These are phyloP conservation scores for Inonotus hispidus DNA, from an alignment of 1,284 basidiomycete genomes.

Conservation along the genomic window DNA sequence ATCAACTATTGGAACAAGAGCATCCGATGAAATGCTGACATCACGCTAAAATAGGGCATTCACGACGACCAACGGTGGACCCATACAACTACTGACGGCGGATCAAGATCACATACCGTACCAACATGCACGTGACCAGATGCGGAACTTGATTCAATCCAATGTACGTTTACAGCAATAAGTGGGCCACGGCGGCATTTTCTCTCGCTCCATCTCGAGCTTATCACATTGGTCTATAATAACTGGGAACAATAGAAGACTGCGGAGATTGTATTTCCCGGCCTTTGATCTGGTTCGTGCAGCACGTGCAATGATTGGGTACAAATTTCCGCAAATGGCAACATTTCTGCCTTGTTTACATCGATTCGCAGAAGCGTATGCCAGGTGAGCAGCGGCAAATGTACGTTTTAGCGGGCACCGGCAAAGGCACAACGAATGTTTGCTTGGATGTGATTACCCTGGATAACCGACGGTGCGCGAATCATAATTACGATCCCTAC, in stretches of 20 bases:
- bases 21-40: background rate
- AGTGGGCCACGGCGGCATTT: background rate
- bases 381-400: background rate
- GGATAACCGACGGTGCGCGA: background rate
- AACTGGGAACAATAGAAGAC: background rate
- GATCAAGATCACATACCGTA: too few relatives aligned
- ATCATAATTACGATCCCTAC: background rate
- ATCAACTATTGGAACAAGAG: background rate
- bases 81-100: too few relatives aligned
- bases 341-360: background rate
- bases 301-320: background rate
- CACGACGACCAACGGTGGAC: too few relatives aligned
- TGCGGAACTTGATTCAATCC: too few relatives aligned
- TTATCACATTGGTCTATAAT: background rate
- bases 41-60: background rate
- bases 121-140: too few relatives aligned
- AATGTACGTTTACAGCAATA: too few relatives aligned
- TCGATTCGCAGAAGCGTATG: too few relatives aligned
- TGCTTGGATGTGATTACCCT: background rate
- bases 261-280: background rate
- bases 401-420: background rate
- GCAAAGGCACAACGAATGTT: background rate
- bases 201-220: background rate
- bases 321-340: background rate
- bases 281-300: background rate